Conservation (phyloP, 371 early-diverging fungal genomes). For the Circinella minor region DNA sequence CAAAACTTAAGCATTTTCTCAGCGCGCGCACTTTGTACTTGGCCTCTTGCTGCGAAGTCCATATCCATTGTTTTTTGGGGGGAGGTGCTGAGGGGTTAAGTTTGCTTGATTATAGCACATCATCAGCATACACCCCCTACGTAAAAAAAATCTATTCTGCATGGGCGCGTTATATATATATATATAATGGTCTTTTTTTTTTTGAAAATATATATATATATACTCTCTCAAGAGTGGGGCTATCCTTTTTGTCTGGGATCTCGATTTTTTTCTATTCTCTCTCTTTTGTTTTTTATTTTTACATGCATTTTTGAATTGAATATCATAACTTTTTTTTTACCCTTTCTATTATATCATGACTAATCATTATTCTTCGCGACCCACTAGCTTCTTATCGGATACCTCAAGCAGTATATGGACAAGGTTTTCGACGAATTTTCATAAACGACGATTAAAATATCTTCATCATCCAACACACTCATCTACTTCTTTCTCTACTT, state of each 20-base stretch:
- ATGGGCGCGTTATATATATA: background rate
- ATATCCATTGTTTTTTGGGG: no score
- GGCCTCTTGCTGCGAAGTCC: no score
- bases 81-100: no score
- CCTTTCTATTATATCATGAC: background rate
- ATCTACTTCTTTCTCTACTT: background rate
- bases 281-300: background rate
- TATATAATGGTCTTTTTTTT: no score
- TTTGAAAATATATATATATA: no score
- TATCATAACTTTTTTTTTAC: background rate
- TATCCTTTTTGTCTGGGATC: no score
- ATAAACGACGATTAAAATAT: background rate
- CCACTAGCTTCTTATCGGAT: background rate
- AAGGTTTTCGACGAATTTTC: constrained; percentile 1
- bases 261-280: background rate
- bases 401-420: constrained; percentile 7
- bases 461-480: background rate
- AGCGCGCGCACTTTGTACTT: no score
- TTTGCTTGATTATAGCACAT: no score
- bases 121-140: no score
- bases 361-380: background rate
- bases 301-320: background rate
- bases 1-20: no score
- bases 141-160: background rate
- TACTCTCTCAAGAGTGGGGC: no score